Evolutionary conservation across 768 basidiomycete genomes (phyloP), one percentile per base, ranked within the genome.

Genomic region (Russula foetens): DNA sequence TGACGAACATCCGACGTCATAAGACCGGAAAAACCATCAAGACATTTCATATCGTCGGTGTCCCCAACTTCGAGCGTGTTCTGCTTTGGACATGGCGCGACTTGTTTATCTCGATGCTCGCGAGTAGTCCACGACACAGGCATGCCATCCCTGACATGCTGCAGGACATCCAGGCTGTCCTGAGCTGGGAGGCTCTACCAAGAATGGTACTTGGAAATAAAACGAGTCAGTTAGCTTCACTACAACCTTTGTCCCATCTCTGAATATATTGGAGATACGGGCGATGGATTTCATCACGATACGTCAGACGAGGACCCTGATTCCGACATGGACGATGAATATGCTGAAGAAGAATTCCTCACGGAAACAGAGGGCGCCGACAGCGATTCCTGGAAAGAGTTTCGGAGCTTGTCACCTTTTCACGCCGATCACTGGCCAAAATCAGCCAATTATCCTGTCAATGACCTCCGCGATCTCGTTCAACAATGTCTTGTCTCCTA

Each of bases 41-140:
- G 64, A 71, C 74, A 0, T 84, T 85, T 56, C 67, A 69, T 23
- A 68, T 85, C 23, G 69, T 70, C 3, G 84, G 84, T 4, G 78
- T 77, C 0, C 75, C 77, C 31, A 74, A 74, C 24, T 71, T 84
- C 21, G 74, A 78, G 28, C 72, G 70, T 15, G 73, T 79, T 43
- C 60, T 81, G 7, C 69, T 85, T 19, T 87, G 84, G 83, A 79
- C 87, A 54, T 87, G 85, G 85, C 77, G 85, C 7, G 86, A 88
- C 61, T 74, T 87, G 21, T 81, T 87, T 62, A 68, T 88, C 9
- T 79, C 78, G 26, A 71, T 87, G 69, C 75, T 82, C 8, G 76
- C 78, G 0, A 71, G 66, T 60, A 69, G 75, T 64, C 55, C 70
- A 43, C 56, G 67, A 66, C 60, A 69, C 47, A 64, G 71, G 38